These are phyloP conservation scores for Populus davidiana DNA, from an alignment of 345 rosid genomes.

Conservation along the genomic window DNA sequence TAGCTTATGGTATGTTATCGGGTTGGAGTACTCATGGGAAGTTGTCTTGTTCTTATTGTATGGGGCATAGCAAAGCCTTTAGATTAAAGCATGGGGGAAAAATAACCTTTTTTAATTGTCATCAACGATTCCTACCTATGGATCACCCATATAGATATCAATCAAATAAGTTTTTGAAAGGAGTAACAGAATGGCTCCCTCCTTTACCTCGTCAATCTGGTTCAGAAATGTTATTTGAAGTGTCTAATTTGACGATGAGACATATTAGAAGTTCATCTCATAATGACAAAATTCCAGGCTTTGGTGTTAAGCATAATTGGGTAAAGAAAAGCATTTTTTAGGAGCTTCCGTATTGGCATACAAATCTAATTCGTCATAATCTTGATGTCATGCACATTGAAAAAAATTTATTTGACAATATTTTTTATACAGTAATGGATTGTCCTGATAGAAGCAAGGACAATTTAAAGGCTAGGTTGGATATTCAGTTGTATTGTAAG, in stretches of 20 bases:
- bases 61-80: not conserved
- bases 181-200: too few relatives aligned
- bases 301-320: not conserved
- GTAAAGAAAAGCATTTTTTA: not conserved
- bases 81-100: not conserved
- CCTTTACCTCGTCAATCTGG: not conserved
- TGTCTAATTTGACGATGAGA: too few relatives aligned
- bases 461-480: not conserved
- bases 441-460: not conserved
- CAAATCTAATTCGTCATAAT: not conserved
- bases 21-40: not conserved
- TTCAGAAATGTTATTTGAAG: too few relatives aligned
- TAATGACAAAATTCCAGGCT: too few relatives aligned
- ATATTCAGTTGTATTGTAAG: not conserved
- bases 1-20: not conserved
- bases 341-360: not conserved
- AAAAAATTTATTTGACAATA: not conserved
- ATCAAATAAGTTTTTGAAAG: not conserved
- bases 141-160: not conserved
- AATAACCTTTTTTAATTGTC: not conserved
- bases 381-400: conserved; percentile 2
- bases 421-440: not conserved
- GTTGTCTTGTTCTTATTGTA: not conserved
- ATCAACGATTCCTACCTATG: not conserved
- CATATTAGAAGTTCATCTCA: not conserved